phyloP scores from a whole-genome alignment of 148 eudicot species.

The Chenopodium quinoa region DNA sequence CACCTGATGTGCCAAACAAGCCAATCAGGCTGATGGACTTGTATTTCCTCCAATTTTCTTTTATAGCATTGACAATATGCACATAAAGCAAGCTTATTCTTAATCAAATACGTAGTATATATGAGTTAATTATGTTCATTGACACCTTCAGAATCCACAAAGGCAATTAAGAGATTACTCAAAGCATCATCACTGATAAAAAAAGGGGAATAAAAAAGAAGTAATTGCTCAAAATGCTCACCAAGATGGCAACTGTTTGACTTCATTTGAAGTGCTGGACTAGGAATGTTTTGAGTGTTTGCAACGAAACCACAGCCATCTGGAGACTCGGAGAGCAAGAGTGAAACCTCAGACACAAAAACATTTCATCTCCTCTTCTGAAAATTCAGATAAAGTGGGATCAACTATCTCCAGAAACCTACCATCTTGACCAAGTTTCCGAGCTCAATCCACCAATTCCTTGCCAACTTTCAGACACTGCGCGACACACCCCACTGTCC shows the following conservation, averaged over 20 bases:
- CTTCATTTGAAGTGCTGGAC: background rate
- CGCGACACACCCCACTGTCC: background rate
- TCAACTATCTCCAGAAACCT: slow-evolving; percentile 57
- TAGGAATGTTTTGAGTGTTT: background rate
- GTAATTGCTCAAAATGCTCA: background rate
- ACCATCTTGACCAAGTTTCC: slow-evolving; percentile 46
- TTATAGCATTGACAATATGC: too few species aligned
- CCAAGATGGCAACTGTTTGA: background rate
- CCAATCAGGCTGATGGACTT: too few species aligned
- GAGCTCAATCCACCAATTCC: slow-evolving; percentile 52
- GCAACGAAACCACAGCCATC: slow-evolving; percentile 38
- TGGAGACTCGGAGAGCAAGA: slow-evolving; percentile 39
- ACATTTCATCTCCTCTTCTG: slow-evolving; percentile 39
- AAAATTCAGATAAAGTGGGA: slow-evolving; percentile 44
- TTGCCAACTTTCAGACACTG: background rate
- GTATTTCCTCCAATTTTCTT: too few species aligned
- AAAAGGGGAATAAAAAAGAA: background rate
- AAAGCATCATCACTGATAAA: too few species aligned
- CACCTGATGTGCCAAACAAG: too few species aligned
- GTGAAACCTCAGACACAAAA: slow-evolving; percentile 57
- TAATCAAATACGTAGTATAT: too few species aligned
- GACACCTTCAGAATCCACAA: too few species aligned
- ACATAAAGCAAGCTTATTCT: too few species aligned
- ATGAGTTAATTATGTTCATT: too few species aligned
- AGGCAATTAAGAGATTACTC: too few species aligned